Evolutionary conservation across 83 land plant species (phyloP).

Genomic region (Isoetes engelmannii): DNA sequence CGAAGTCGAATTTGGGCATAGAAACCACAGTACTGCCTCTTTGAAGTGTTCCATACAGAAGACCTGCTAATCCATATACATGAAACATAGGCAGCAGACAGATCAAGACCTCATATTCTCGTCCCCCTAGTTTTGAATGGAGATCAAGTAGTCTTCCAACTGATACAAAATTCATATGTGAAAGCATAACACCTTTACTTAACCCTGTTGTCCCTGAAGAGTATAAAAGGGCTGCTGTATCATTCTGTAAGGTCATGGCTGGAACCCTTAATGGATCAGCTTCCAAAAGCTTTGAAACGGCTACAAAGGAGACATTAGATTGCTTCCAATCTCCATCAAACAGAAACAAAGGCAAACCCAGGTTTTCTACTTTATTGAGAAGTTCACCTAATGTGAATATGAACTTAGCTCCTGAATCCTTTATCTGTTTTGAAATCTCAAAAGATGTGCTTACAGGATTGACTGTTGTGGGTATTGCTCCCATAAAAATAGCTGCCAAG

Average conservation of each 20-base stretch:
- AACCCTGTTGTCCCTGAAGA: slow-evolving; percentile 84
- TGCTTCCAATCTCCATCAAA: slow-evolving; percentile 11
- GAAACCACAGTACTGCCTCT: slow-evolving; percentile 41
- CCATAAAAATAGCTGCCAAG: slow-evolving; percentile 40
- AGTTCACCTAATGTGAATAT: slow-evolving; percentile 38
- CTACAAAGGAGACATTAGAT: neutral
- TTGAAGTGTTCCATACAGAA: slow-evolving; percentile 26
- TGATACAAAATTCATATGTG: slow-evolving; percentile 63
- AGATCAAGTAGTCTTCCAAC: slow-evolving; percentile 17
- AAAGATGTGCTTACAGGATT: slow-evolving; percentile 60
- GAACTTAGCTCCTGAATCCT: slow-evolving; percentile 46
- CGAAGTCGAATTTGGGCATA: slow-evolving; percentile 51
- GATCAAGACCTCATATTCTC: slow-evolving; percentile 26
- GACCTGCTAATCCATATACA: slow-evolving; percentile 47
- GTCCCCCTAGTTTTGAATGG: slow-evolving; percentile 22
- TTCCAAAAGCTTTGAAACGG: slow-evolving; percentile 6
- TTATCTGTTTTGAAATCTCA: slow-evolving; percentile 58
- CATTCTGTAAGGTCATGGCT: slow-evolving; percentile 26
- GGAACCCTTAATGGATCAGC: slow-evolving; percentile 26
- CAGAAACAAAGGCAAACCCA: slow-evolving; percentile 33
- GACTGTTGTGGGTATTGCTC: slow-evolving; percentile 59
- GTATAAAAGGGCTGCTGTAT: slow-evolving; percentile 57
- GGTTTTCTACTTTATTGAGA: slow-evolving; percentile 37
- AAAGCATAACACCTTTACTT: slow-evolving; percentile 61
- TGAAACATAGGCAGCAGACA: slow-evolving; percentile 68